Conservation (phyloP, 768 basidiomycete species). For the Lactarius sanguifluus region DNA sequence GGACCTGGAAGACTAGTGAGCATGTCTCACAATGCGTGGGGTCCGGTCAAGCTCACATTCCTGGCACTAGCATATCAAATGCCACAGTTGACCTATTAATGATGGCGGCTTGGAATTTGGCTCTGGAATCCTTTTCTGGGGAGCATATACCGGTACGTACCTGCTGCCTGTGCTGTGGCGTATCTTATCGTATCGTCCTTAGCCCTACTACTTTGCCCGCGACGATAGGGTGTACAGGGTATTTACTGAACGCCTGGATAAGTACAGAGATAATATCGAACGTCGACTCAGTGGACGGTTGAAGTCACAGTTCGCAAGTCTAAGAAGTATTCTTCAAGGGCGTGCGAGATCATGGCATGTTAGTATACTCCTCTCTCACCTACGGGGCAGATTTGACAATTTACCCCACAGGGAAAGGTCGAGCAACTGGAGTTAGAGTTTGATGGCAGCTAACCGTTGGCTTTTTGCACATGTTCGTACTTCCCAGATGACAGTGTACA, state of each 20-base stretch:
- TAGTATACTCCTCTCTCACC: constrained; percentile 1
- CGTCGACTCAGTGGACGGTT: constrained; percentile 53
- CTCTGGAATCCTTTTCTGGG: constrained; percentile 54
- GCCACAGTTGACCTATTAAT: constrained; percentile 83
- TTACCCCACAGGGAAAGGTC: constrained; percentile 52
- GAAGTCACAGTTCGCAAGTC: constrained; percentile 66
- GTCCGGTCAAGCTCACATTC: background rate
- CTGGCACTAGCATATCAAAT: constrained; percentile 68
- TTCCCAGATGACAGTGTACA: background rate
- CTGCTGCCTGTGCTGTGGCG: constrained; percentile 1
- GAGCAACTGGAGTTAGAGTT: constrained; percentile 60
- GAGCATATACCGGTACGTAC: constrained; percentile 69
- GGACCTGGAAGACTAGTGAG: constrained; percentile 87
- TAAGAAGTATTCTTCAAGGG: constrained; percentile 35
- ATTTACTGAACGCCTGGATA: constrained; percentile 48
- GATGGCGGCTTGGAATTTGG: constrained; percentile 77
- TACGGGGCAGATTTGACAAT: constrained; percentile 20
- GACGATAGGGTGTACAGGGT: constrained; percentile 84
- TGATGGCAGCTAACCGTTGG: constrained; percentile 55
- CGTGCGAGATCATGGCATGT: constrained; percentile 29
- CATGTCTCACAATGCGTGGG: constrained; percentile 21
- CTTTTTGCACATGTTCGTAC: constrained; percentile 11
- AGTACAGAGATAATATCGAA: constrained; percentile 44
- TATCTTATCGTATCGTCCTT: constrained; percentile 18
- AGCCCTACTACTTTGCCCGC: constrained; percentile 89